Base-by-base conservation (phyloP, 192 early-diverging fungal species). In the Anaeromyces robustus region DNA sequence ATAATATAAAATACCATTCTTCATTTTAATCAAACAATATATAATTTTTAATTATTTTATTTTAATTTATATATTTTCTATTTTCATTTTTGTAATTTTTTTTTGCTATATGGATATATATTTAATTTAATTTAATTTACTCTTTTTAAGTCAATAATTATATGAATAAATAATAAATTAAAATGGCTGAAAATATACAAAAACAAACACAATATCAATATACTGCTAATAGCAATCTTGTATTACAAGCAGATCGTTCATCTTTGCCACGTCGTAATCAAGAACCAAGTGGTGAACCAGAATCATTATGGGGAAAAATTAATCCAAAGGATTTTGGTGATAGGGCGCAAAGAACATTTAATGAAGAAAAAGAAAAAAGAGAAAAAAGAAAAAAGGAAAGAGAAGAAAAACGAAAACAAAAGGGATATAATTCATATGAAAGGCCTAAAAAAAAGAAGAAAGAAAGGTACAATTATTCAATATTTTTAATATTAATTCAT, bases 251-350 rank as follows among this genome's bases (percentile, higher is more conserved):
- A 22, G 95, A 97, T 85, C 89, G 98, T 29, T 90, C 92, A 77
- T 88, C 89, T 26, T 86, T 92, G 77, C 91, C 92, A 37, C 92
- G 95, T 30, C 90, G 96, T 59, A 93, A 94, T 85, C 90, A 95
- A 81, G 96, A 98, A 82, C 95, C 96, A 26, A 95, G 93, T 37
- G 97, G 96, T n/a, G 97, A 98, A 82, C 91, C 95, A 59, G 97
- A 97, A 85, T 92, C 95, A 11, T 88, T 99, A 29, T 93, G 90
- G 87, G 97, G 96, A 31, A 88, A 91, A 41, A 92, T 99, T 22
- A 90, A 95, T 85, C 86, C 90, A 4, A 93, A 92, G 81, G 88
- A 93, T 32, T 95, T 99, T 88, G 98, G 98, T 79, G 88, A 89
- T 79, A 86, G 92, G 18, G 95, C 94, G 4, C 86, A 89, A 18